A percentile compares a stretch with the other conserved stretches of the same genome.
Evolutionary conservation across 441 rosid genomes (phyloP).

Genomic region (Gossypium aridum): DNA sequence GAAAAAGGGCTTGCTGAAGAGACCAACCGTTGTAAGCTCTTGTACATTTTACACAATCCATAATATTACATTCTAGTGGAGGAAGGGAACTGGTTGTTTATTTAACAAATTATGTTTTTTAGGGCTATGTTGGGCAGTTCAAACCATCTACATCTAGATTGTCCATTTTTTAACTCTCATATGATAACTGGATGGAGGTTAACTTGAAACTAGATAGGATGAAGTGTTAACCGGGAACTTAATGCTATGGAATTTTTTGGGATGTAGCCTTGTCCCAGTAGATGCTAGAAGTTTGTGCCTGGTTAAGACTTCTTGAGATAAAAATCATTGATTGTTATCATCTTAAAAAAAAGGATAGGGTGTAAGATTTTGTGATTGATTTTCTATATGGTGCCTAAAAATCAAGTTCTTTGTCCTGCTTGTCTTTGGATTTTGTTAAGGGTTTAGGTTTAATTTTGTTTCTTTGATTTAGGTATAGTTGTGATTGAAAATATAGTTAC

Average conservation of each 20-base stretch:
- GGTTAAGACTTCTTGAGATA: background rate
- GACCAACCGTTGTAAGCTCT: conserved; percentile 25
- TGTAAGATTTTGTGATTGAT: background rate
- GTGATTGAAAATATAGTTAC: background rate
- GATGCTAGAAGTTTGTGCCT: background rate
- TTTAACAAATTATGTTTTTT: background rate
- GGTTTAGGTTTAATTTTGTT: background rate
- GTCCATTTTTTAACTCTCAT: conserved; percentile 3
- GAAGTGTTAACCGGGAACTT: background rate
- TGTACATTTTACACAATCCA: background rate
- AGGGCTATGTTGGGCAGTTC: background rate
- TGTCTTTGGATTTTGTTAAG: background rate
- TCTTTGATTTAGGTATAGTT: background rate
- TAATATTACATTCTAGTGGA: conserved; percentile 1
- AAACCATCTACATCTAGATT: background rate
- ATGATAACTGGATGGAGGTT: background rate
- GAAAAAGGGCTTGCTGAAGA: conserved; percentile 24
- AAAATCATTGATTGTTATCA: background rate
- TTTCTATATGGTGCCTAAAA: background rate
- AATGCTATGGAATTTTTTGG: background rate
- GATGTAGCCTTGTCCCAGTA: background rate
- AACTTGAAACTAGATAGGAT: background rate
- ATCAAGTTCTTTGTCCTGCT: background rate
- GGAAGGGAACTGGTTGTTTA: background rate
- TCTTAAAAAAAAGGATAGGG: background rate